Conservation (phyloP, 108 stramenopile species). For the Conticribra guillardii region DNA sequence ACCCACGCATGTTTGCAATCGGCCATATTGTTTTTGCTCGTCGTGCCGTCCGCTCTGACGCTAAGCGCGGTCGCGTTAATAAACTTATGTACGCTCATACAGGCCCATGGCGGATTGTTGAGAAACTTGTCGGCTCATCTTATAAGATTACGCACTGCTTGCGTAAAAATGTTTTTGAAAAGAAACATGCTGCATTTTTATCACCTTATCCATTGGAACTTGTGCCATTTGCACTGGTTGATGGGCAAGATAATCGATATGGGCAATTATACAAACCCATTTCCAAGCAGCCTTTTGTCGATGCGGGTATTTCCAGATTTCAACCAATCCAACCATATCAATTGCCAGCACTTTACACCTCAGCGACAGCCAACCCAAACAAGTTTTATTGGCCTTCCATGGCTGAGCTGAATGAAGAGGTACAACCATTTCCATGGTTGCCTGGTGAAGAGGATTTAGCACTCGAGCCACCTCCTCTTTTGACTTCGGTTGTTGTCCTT, state of each 20-base stretch:
- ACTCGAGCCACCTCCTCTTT: too few species aligned
- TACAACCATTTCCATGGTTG: too few species aligned
- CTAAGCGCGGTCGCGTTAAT: neutral
- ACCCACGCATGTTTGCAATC: neutral
- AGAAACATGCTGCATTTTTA: slow-evolving; percentile 9
- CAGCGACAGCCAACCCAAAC: neutral
- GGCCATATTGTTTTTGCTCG: slow-evolving; percentile 11
- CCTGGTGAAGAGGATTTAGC: too few species aligned
- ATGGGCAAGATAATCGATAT: slow-evolving; percentile 6
- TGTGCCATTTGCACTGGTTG: neutral
- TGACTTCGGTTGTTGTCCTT: too few species aligned
- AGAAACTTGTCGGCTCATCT: neutral
- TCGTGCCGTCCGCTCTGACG: neutral
- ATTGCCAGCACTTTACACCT: neutral
- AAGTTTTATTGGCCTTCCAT: neutral
- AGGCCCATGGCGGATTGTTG: slow-evolving; percentile 14
- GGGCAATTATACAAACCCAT: slow-evolving; percentile 5
- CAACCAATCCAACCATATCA: neutral
- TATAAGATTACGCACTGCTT: neutral
- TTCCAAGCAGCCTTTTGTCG: neutral
- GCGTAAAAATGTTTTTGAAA: neutral
- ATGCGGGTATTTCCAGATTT: slow-evolving; percentile 11
- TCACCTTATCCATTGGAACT: slow-evolving; percentile 11
- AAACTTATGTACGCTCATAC: slow-evolving; percentile 2
- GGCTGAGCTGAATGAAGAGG: slow-evolving; percentile 2